Evolutionary conservation across 2,329 filamentous ascomycete genomes (phyloP).

Genomic region (Phialophora expanda): DNA sequence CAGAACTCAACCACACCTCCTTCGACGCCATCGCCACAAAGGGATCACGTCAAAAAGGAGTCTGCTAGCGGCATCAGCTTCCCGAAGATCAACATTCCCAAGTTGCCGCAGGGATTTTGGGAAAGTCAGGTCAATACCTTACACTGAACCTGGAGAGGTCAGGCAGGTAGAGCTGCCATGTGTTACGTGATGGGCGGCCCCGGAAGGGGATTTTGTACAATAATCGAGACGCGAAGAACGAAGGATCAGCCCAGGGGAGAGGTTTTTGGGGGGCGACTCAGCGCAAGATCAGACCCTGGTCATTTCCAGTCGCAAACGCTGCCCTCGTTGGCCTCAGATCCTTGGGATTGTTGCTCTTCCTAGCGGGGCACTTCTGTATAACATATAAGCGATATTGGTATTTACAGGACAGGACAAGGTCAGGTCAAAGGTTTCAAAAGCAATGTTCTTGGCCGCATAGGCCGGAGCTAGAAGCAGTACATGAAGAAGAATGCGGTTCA

Average conservation of each 20-base stretch:
- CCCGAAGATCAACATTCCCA: constrained; percentile 39
- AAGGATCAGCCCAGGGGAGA: not conserved
- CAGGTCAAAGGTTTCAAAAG: not conserved
- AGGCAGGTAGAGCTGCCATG: not conserved
- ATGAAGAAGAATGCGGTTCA: not conserved
- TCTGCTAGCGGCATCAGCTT: constrained; percentile 31
- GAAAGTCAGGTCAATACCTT: constrained; percentile 37
- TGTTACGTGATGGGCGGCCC: not conserved
- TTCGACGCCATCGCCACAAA: constrained; percentile 31
- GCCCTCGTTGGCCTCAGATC: not conserved
- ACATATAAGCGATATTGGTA: not conserved
- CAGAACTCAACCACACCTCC: constrained; percentile 29
- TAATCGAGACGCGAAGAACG: not conserved
- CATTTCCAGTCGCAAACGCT: not conserved
- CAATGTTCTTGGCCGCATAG: not conserved
- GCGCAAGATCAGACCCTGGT: too few species aligned
- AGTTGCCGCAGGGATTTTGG: constrained; percentile 38
- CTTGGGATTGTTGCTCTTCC: not conserved
- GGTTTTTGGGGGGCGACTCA: not conserved
- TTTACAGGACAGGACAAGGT: not conserved
- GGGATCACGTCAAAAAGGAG: constrained; percentile 25
- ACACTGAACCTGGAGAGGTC: constrained; percentile 21
- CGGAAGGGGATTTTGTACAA: not conserved
- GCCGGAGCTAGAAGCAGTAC: not conserved
- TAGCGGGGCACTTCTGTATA: not conserved